Conservation (phyloP, 805 yeast species). For the Pichia cephalocereana region DNA sequence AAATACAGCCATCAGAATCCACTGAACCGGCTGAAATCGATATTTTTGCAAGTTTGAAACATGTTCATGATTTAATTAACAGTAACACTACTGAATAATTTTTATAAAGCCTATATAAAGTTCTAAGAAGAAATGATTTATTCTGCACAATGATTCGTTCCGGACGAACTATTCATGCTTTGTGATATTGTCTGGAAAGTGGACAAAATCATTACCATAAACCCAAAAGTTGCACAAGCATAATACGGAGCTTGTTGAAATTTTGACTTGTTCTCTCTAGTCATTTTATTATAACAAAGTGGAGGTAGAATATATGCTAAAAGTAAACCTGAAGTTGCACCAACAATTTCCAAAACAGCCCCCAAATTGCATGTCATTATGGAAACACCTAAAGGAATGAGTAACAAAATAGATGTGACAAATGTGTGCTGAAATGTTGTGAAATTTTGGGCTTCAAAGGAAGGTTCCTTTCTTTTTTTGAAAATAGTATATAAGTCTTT, state of each 20-base stretch:
- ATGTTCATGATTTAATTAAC: conserved; percentile 1
- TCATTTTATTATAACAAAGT: conserved; percentile 62
- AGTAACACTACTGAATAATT: background rate
- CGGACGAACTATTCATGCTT: conserved; percentile 30
- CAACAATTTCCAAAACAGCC: conserved; percentile 79
- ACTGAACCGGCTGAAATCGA: background rate
- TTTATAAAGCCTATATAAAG: background rate
- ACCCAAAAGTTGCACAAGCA: conserved; percentile 61
- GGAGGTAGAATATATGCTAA: conserved; percentile 94
- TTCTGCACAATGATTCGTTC: conserved; percentile 40
- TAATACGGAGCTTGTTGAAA: conserved; percentile 47
- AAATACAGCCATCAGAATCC: background rate
- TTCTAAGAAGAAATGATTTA: conserved; percentile 1
- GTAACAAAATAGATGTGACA: conserved; percentile 57
- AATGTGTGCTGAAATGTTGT: conserved; percentile 44
- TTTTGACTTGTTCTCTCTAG: conserved; percentile 33
- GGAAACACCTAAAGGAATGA: conserved; percentile 66
- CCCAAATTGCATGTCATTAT: conserved; percentile 82
- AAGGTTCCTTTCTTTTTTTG: conserved; percentile 13
- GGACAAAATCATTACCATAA: conserved; percentile 70
- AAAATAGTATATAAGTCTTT: conserved; percentile 42
- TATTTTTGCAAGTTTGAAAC: background rate
- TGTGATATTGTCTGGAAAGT: conserved; percentile 59
- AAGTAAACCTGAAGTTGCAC: conserved; percentile 86
- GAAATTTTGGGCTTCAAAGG: conserved; percentile 16